phyloP scores from a whole-genome alignment of 208 protist genomes.

The Crithidia expoeki region DNA sequence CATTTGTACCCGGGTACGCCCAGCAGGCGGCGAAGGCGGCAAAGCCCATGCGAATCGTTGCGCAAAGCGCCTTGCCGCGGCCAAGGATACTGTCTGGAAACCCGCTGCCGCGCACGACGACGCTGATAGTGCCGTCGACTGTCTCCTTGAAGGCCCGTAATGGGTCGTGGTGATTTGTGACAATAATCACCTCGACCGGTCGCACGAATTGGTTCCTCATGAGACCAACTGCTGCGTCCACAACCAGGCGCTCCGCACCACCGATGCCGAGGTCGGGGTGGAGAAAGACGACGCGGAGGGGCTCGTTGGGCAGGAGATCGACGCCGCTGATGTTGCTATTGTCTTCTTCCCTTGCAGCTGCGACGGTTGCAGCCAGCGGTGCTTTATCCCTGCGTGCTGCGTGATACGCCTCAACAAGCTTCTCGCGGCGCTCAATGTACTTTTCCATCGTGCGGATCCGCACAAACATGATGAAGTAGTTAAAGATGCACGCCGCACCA shows the following conservation, averaged over 20 bases:
- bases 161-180: conserved; percentile 94
- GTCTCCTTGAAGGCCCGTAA: conserved; percentile 95
- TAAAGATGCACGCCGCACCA: conserved; percentile 34
- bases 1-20: conserved; percentile 53
- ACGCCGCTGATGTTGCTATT: neutral
- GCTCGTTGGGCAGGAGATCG: conserved; percentile 19
- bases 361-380: neutral
- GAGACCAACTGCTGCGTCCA: conserved; percentile 95
- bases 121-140: conserved; percentile 85
- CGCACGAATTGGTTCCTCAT: conserved; percentile 70
- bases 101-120: conserved; percentile 85
- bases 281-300: conserved; percentile 87
- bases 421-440: conserved; percentile 26
- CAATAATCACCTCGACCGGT: conserved; percentile 70
- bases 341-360: too few relatives aligned
- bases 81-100: conserved; percentile 89
- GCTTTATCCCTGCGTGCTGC: neutral
- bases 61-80: conserved; percentile 84
- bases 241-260: conserved; percentile 97
- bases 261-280: conserved; percentile 97
- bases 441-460: conserved; percentile 28
- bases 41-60: conserved; percentile 84
- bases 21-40: conserved; percentile 64
- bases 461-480: conserved; percentile 43
- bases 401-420: conserved; percentile 18